Evolutionary conservation across 163 green algal species (phyloP).

Genomic region (Chlamydomonas reinhardtii): DNA sequence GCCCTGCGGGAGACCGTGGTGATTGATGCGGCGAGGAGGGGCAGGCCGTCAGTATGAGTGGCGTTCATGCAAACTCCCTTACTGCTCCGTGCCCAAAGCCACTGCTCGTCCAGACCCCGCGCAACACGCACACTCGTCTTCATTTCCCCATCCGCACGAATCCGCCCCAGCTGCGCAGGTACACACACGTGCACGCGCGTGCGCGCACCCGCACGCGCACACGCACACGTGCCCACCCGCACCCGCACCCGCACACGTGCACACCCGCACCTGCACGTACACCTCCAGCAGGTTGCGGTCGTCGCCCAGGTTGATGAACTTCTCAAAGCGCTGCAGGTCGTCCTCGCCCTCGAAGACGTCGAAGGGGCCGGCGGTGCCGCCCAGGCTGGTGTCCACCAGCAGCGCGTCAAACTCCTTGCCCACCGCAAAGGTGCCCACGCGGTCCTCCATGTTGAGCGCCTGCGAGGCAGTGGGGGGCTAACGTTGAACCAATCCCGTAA

Average conservation of each 20-base stretch:
- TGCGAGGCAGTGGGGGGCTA: neutral
- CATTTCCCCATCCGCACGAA: no score
- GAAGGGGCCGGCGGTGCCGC: constrained; percentile 53
- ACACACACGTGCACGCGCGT: no score
- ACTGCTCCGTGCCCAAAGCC: neutral
- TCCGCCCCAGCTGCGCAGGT: no score
- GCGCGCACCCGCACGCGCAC: no score
- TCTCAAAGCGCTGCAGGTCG: constrained; percentile 67
- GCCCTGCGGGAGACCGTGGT: constrained; percentile 21
- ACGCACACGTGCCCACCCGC: neutral
- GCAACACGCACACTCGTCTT: no score
- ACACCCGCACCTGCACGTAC: constrained; percentile 59
- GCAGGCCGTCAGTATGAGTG: no score
- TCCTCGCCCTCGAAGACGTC: constrained; percentile 67
- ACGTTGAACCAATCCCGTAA: no score
- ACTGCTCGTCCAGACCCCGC: no score
- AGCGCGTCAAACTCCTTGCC: constrained; percentile 81
- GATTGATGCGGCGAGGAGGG: no score
- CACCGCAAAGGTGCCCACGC: constrained; percentile 67
- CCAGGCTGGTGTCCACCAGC: constrained; percentile 66
- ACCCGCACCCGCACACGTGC: neutral
- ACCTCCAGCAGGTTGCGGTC: constrained; percentile 78
- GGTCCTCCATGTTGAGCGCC: constrained; percentile 42
- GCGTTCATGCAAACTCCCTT: neutral
- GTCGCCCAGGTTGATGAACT: constrained; percentile 79